Percentiles rank a stretch among this genome's conserved stretches.
phyloP scores from a whole-genome alignment of 2,329 filamentous ascomycete genomes.

The Parastagonospora avenae region DNA sequence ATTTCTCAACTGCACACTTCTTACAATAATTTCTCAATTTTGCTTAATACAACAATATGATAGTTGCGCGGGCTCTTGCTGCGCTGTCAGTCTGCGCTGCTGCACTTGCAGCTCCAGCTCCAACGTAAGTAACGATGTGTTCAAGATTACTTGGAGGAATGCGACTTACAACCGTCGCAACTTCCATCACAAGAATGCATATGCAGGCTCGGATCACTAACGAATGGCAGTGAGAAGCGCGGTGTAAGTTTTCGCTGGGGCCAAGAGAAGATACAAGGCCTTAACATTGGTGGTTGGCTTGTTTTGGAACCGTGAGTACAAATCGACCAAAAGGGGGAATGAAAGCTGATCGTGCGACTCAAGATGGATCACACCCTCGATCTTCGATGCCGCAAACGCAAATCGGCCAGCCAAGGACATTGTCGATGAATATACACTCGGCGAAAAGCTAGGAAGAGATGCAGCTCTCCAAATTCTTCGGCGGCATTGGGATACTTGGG shows the following conservation, averaged over 20 bases:
- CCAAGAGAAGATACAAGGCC: constrained; percentile 55
- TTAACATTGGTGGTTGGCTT: constrained; percentile 59
- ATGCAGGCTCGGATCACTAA: constrained; percentile 12
- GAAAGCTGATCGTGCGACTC: background rate
- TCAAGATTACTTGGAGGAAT: background rate
- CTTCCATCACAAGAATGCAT: background rate
- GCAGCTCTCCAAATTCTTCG: constrained; percentile 52
- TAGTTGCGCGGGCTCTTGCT: constrained; percentile 26
- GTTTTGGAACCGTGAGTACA: constrained; percentile 52
- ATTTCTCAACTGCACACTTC: constrained; percentile 7
- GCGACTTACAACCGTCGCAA: constrained; percentile 1
- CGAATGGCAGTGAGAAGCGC: constrained; percentile 34
- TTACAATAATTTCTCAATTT: constrained; percentile 11
- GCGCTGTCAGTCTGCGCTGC: constrained; percentile 28
- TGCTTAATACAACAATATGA: constrained; percentile 26
- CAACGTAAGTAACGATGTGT: constrained; percentile 32
- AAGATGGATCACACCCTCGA: constrained; percentile 63
- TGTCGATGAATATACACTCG: constrained; percentile 60
- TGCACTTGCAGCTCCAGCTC: constrained; percentile 35
- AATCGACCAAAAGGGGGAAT: background rate
- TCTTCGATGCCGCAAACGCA: constrained; percentile 50
- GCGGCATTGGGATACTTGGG: constrained; percentile 59
- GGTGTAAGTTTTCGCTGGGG: constrained; percentile 55
- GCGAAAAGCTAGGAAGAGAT: constrained; percentile 54
- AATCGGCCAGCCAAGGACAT: constrained; percentile 39